phyloP scores from a whole-genome alignment of 2,329 filamentous ascomycete species.

The Xylaria sp. region DNA sequence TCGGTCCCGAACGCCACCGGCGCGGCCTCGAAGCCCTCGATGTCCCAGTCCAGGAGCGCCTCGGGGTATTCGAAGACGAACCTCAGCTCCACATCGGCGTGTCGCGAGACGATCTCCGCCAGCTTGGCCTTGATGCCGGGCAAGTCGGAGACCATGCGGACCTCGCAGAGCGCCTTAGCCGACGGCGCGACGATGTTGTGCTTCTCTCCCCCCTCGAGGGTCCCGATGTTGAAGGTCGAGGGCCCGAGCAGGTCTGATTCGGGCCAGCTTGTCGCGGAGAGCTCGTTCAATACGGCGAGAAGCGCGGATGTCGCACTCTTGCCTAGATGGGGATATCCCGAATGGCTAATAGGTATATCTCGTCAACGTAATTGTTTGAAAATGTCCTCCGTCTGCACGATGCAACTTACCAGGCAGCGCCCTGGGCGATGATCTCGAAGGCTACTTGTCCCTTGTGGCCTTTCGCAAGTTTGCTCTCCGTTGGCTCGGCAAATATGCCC shows the following conservation, averaged over 20 bases:
- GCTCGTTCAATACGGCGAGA: slow-evolving; percentile 47
- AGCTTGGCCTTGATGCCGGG: slow-evolving; percentile 49
- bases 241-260: slow-evolving; percentile 51
- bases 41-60: slow-evolving; percentile 52
- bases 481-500: slow-evolving; percentile 65
- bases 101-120: slow-evolving; percentile 46
- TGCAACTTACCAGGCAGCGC: slow-evolving; percentile 41
- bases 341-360: slow-evolving; percentile 43
- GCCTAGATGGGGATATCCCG: slow-evolving; percentile 50
- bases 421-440: slow-evolving; percentile 47
- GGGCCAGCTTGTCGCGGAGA: slow-evolving; percentile 48
- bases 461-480: slow-evolving; percentile 61
- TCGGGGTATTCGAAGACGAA: slow-evolving; percentile 53
- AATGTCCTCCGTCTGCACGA: too few relatives aligned
- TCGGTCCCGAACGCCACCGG: slow-evolving; percentile 54
- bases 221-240: slow-evolving; percentile 54
- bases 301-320: slow-evolving; percentile 50
- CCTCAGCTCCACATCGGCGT: slow-evolving; percentile 49
- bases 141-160: slow-evolving; percentile 53
- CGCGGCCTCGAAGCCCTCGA: slow-evolving; percentile 51
- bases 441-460: slow-evolving; percentile 61
- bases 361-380: background rate
- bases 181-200: slow-evolving; percentile 54
- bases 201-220: slow-evolving; percentile 51
- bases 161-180: slow-evolving; percentile 53